Evolutionary conservation across 176 grass and related monocot genomes (phyloP).

Genomic region (Triticum turgidum): DNA sequence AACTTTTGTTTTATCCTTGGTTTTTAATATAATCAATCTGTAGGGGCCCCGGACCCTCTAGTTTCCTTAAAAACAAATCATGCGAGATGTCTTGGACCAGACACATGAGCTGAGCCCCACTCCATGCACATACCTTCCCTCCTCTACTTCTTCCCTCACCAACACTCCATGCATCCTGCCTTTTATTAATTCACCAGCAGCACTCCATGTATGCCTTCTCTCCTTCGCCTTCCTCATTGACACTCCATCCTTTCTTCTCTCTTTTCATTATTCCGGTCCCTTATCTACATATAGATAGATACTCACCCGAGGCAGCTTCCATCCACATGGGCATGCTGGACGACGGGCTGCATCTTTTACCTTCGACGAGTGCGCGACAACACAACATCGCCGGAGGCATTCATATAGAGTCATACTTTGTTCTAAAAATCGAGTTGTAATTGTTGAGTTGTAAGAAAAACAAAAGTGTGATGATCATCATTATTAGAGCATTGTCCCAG

Average conservation of each 20-base stretch:
- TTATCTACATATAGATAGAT: background rate
- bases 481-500: too few relatives aligned
- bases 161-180: too few relatives aligned
- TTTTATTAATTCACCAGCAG: background rate
- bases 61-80: background rate
- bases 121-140: background rate
- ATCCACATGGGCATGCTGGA: background rate
- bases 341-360: background rate
- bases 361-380: background rate
- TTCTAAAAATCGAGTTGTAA: too few relatives aligned
- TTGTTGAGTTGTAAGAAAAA: too few relatives aligned
- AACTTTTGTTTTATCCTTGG: background rate
- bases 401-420: too few relatives aligned
- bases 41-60: too few relatives aligned
- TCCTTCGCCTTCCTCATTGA: background rate
- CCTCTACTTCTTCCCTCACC: too few relatives aligned
- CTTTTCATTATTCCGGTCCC: background rate
- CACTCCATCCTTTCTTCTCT: background rate
- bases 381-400: background rate
- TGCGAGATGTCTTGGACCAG: background rate
- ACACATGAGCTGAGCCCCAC: background rate
- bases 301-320: background rate
- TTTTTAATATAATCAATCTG: background rate
- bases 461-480: too few relatives aligned
- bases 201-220: background rate